Percentiles rank a stretch among this genome's conserved stretches.
Conservation (phyloP, 768 basidiomycete genomes). For the Suillus cothurnatus region DNA sequence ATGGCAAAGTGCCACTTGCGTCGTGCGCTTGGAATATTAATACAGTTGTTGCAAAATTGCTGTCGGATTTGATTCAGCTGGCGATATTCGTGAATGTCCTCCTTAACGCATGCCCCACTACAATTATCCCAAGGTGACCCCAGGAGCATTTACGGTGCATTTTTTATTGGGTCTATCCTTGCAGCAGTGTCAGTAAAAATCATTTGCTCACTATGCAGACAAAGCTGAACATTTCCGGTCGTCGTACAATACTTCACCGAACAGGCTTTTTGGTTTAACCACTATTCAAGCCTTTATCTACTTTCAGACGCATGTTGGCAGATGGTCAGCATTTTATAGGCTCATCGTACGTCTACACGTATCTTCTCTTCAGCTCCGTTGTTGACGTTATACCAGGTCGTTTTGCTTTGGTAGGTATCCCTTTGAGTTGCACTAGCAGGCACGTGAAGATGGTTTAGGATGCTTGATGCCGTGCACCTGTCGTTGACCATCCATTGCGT, state of each 20-base stretch:
- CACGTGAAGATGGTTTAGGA: neutral
- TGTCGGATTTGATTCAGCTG: neutral
- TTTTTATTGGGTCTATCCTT: too few species aligned
- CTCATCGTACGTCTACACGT: neutral
- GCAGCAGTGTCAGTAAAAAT: neutral
- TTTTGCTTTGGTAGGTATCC: neutral
- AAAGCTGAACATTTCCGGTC: neutral
- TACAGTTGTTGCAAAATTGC: neutral
- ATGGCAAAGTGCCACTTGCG: neutral
- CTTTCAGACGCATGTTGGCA: neutral
- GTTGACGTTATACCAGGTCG: neutral
- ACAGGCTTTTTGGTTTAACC: neutral
- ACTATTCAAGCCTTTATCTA: neutral
- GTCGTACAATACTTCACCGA: neutral
- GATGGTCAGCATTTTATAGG: neutral
- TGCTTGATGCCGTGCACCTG: neutral
- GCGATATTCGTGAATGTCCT: neutral
- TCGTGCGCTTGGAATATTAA: neutral
- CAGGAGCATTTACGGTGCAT: neutral
- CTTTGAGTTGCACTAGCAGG: neutral
- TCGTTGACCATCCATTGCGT: neutral
- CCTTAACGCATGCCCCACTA: neutral
- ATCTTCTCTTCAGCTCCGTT: neutral
- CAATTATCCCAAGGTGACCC: rapidly evolving
- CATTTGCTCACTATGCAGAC: too few species aligned